These are phyloP conservation scores for Malus hybrid DNA, from an alignment of 331 rosid species.

Conservation along the genomic window DNA sequence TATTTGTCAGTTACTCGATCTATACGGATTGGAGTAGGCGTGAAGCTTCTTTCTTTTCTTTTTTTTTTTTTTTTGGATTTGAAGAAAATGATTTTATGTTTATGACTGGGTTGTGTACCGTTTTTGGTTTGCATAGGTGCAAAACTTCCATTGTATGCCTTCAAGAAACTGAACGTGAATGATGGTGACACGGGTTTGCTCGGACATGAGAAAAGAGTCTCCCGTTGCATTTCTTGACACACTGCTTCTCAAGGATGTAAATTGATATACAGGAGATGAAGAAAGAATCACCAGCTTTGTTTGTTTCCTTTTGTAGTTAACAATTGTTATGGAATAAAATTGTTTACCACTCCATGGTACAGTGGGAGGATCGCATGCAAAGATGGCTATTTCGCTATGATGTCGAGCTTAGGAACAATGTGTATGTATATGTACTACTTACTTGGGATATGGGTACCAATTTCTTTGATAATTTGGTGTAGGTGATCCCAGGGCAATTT, in stretches of 20 bases:
- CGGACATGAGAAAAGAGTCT: conserved; percentile 31
- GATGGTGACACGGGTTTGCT: conserved; percentile 23
- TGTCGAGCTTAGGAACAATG: not conserved
- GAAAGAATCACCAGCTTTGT: not conserved
- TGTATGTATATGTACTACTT: no score
- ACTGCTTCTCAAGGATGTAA: conserved; percentile 48
- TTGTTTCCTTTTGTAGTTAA: not conserved
- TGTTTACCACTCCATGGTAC: conserved; percentile 6
- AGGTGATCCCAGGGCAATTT: no score
- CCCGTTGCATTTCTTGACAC: conserved; percentile 22
- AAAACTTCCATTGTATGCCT: conserved; percentile 82
- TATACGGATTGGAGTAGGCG: not conserved
- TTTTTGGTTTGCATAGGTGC: conserved; percentile 44
- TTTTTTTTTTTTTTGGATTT: not conserved
- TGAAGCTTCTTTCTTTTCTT: no score
- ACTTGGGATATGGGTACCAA: no score
- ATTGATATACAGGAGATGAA: not conserved
- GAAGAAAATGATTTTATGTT: no score
- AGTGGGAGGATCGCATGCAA: conserved; percentile 99
- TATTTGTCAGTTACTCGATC: not conserved
- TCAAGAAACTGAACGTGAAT: conserved; percentile 37
- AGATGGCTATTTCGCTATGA: conserved; percentile 92
- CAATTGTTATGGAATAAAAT: conserved; percentile 3
- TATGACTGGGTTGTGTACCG: not conserved
- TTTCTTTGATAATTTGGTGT: no score